These are phyloP conservation scores for Fulvia fulva DNA, from an alignment of 2,329 filamentous ascomycete species.

Conservation along the genomic window DNA sequence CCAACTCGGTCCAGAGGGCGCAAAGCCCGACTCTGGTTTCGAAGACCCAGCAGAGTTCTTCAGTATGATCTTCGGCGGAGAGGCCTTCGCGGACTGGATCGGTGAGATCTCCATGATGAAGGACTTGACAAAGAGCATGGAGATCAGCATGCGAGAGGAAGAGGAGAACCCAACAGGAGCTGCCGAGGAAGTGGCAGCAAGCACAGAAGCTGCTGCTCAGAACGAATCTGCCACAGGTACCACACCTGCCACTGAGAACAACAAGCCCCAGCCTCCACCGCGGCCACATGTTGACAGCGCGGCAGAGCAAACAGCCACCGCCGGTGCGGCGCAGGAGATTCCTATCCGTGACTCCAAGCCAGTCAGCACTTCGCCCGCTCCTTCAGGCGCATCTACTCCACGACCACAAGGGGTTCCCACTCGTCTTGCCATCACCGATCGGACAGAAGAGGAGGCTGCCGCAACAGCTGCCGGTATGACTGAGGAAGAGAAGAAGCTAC, in stretches of 20 bases:
- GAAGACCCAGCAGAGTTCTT: slow-evolving; percentile 97
- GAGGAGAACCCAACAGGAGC: slow-evolving; percentile 60
- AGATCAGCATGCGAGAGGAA: slow-evolving; percentile 82
- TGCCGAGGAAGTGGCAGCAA: slow-evolving; percentile 37
- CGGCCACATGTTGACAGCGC: slow-evolving; percentile 12
- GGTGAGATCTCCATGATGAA: slow-evolving; percentile 99
- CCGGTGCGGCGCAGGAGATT: slow-evolving; percentile 20
- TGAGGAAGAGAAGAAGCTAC: slow-evolving; percentile 69
- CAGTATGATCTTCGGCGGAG: slow-evolving; percentile 94
- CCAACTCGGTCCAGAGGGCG: slow-evolving; percentile 93
- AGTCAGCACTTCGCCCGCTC: slow-evolving; percentile 7
- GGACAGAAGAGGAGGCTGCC: slow-evolving; percentile 71
- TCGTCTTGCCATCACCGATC: slow-evolving; percentile 83
- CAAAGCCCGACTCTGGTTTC: slow-evolving; percentile 86
- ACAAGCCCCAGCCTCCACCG: slow-evolving; percentile 9
- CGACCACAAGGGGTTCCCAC: slow-evolving; percentile 61
- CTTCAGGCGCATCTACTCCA: slow-evolving; percentile 45
- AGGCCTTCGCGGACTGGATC: slow-evolving; percentile 93
- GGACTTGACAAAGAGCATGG: slow-evolving; percentile 96
- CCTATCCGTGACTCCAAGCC: slow-evolving; percentile 24
- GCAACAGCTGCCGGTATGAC: slow-evolving; percentile 62
- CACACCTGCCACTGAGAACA: slow-evolving; percentile 15
- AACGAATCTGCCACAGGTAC: slow-evolving; percentile 21
- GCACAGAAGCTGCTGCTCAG: slow-evolving; percentile 38
- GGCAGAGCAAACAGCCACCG: slow-evolving; percentile 7